These are phyloP conservation scores for Fusarium liriodendri DNA, from an alignment of 2,329 filamentous ascomycete genomes.

Conservation along the genomic window DNA sequence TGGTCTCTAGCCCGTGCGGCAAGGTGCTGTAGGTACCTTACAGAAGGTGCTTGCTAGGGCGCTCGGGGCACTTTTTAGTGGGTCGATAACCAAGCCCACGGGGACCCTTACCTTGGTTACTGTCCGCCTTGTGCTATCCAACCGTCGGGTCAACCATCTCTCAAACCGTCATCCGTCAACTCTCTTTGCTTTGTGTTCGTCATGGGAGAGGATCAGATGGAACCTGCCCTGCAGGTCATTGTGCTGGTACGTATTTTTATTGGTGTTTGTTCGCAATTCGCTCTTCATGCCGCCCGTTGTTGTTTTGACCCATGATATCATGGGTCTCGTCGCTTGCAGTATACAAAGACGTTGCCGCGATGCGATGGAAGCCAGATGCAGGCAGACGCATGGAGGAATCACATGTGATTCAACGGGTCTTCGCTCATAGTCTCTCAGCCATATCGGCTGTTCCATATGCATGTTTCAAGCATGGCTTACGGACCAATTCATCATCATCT, in stretches of 20 bases:
- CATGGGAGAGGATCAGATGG: conserved; percentile 42
- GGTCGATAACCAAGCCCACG: conserved; percentile 17
- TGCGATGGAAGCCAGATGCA: not conserved
- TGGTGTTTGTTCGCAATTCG: conserved; percentile 10
- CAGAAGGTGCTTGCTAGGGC: conserved; percentile 7
- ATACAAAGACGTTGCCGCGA: not conserved
- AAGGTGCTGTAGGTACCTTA: conserved; percentile 20
- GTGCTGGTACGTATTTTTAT: conserved; percentile 70
- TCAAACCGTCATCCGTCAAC: conserved; percentile 19
- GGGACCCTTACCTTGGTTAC: not conserved
- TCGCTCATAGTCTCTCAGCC: not conserved
- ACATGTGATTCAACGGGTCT: not conserved
- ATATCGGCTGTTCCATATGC: not conserved
- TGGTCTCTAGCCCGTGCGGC: not conserved
- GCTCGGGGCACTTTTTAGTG: conserved; percentile 25
- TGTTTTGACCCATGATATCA: conserved; percentile 10
- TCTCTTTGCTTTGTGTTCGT: conserved; percentile 7
- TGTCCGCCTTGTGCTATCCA: not conserved
- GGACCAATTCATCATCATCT: not conserved
- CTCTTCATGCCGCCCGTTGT: not conserved
- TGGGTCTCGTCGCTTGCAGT: conserved; percentile 6
- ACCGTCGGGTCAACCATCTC: not conserved
- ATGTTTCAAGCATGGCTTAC: not conserved
- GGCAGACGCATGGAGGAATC: not conserved
- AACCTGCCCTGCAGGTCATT: conserved; percentile 77